Base-by-base conservation (phyloP, 768 basidiomycete species). In the Sutorius australiensis region DNA sequence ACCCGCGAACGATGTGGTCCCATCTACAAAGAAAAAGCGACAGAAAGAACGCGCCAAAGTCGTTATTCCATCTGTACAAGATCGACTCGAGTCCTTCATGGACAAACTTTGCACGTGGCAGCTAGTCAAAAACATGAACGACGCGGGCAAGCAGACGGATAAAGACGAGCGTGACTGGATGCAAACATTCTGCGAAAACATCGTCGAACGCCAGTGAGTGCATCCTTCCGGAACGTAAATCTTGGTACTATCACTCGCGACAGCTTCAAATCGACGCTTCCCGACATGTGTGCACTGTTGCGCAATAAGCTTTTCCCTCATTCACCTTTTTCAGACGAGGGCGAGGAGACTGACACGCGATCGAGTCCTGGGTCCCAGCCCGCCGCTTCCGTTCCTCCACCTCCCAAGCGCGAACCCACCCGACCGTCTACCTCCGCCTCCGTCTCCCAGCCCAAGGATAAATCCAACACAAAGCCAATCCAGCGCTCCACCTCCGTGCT, bases 41-140 rank as follows among this genome's bases (percentile, higher is more conserved):
- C 59, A 24, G 50, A 63, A 59, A 47, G 56, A 55, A 28, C 59
- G 55, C 27, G 54, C 44, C 51, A 70, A 37, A 58, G n/a, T 59
- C 42, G n/a, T 57, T 50, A 28, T 59, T 60, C 51, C 65, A 57
- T 47, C 63, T 50, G 34, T 60, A 2, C 79, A 80, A 46, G 84
- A 82, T n/a, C 75, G 77, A 24, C 67, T 89, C 1, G 87, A 91
- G 64, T 72, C 75, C 1, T 83, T 86, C 67, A 88, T 89, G 84
- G 89, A 91, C 68, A 87, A 84, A 61, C 67, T 92, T 7, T 86
- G 84, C 4, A 82, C 79, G 70, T 89, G 87, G 87, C 89, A 91
- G 61, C 78, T 91, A 19, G 67, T 74, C 56, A 57, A 55, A 4
- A 62, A 67, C 32, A 65, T 86, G 51, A 68, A 73, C 5, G 61